Base-by-base conservation (phyloP, 192 early-diverging fungal genomes). In the Coemansia sp. region DNA sequence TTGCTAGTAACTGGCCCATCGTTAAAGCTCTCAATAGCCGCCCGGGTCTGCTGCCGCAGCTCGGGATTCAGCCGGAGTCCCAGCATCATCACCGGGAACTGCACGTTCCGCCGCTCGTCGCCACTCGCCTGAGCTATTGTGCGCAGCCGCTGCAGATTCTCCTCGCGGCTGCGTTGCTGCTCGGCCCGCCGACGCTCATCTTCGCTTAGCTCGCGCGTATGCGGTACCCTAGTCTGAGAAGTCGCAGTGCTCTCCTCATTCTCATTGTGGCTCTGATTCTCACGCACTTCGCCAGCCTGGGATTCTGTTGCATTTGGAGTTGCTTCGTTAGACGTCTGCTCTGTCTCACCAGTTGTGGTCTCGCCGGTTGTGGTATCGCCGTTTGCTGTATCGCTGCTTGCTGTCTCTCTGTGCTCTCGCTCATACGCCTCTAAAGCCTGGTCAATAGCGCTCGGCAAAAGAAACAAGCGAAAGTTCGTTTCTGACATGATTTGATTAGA, bases 381-480 rank as follows among this genome's bases (percentile, higher is more conserved):
- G 14, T 4, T 44, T 12, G 40, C 2, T 5, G 51, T 10, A 2
- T 47, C 66, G 7, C 28, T 9, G 4, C 21, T 28, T 14, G 25
- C 34, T 2, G 37, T n/a, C 22, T 22, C 15, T 12, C 49, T 7
- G 21, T 62, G 60, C 21, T 38, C 50, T 12, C 50, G 59, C 59
- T 68, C 60, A 34, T 73, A 72, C 2, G 62, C 59, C 15, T 47
- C 71, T 2, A 79, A 57, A 3, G 71, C 71, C 26, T 70, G 70
- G 26, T 79, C 76, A 15, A 79, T 79, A 2, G 76, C 71, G 1
- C 67, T 70, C 1, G 76, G 76, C 36, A 79, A 59, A 42, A 79
- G 42, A 42, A 79, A 79, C 67, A 79, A 64, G 40, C 71, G 76
- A 47, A 69, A 79, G 36, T 56, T 49, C 5, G 60, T 62, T 8